Conservation (phyloP, 2,329 filamentous ascomycete genomes). For the Exophiala lecanii-corni region DNA sequence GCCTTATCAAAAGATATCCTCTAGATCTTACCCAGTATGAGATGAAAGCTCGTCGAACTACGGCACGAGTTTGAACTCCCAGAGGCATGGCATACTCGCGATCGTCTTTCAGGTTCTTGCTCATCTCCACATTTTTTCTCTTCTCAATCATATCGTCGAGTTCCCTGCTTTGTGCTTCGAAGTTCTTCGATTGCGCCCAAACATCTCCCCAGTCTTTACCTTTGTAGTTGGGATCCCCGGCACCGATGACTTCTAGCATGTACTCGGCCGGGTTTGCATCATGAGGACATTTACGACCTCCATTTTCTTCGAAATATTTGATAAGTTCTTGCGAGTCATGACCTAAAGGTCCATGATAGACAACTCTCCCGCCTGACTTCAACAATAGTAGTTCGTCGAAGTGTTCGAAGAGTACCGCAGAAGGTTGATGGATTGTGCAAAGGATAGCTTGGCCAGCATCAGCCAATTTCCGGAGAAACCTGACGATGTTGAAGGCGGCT, state of each 20-base stretch:
- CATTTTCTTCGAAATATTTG: constrained; percentile 53
- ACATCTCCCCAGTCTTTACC: constrained; percentile 60
- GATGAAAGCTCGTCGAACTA: constrained; percentile 56
- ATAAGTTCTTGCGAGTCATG: constrained; percentile 66
- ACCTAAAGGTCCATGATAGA: constrained; percentile 86
- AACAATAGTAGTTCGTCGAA: constrained; percentile 79
- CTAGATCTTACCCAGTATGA: constrained; percentile 51
- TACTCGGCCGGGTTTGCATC: constrained; percentile 52
- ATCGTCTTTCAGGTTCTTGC: constrained; percentile 45
- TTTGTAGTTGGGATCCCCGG: constrained; percentile 56
- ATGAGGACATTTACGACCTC: constrained; percentile 54
- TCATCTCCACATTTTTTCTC: constrained; percentile 38
- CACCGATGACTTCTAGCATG: constrained; percentile 52
- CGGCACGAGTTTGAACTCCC: constrained; percentile 48
- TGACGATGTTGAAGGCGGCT: constrained; percentile 60
- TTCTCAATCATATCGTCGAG: constrained; percentile 50
- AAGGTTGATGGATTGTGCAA: constrained; percentile 88
- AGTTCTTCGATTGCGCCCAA: constrained; percentile 53
- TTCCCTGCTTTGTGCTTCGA: constrained; percentile 44
- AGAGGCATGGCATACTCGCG: constrained; percentile 62
- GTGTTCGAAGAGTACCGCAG: constrained; percentile 78
- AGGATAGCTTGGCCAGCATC: constrained; percentile 79
- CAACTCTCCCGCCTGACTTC: constrained; percentile 70
- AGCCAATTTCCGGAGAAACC: constrained; percentile 58
- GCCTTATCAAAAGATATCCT: too few relatives aligned